These are phyloP conservation scores for Rhodotorula sp. DNA, from an alignment of 1,284 basidiomycete species.

Conservation along the genomic window DNA sequence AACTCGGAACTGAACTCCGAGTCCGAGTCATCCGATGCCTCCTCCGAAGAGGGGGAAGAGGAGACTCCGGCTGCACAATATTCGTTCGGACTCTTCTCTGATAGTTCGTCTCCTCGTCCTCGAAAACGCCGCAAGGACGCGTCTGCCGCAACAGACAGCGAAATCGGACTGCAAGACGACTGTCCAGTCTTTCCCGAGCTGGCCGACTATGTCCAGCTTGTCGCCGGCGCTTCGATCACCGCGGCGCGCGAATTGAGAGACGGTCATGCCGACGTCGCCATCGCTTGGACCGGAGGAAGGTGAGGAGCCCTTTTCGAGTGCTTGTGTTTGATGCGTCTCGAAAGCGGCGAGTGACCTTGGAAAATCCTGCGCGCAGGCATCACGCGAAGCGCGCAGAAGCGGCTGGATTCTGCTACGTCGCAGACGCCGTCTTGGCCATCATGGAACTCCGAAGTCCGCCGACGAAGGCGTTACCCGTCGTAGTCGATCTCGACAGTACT, in stretches of 20 bases:
- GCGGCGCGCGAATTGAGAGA: constrained; percentile 64
- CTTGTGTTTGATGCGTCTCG: neutral
- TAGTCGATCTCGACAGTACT: neutral
- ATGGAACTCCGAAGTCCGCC: constrained; percentile 48
- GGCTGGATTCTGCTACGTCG: constrained; percentile 90
- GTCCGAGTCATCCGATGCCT: constrained; percentile 39
- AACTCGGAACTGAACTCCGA: constrained; percentile 50
- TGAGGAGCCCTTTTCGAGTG: neutral
- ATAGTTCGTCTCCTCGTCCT: neutral
- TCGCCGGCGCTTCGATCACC: constrained; percentile 73
- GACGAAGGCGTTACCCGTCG: no score
- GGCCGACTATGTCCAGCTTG: constrained; percentile 64
- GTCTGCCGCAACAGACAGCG: constrained; percentile 13
- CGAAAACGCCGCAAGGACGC: constrained; percentile 39
- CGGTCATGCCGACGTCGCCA: constrained; percentile 61
- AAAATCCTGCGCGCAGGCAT: constrained; percentile 53
- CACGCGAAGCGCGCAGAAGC: constrained; percentile 71
- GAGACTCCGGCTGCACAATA: no score
- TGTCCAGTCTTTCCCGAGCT: constrained; percentile 73
- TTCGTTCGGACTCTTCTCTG: constrained; percentile 15
- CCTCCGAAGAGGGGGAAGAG: constrained; percentile 3
- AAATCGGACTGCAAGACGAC: constrained; percentile 61
- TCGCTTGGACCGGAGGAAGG: constrained; percentile 77
- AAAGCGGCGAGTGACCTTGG: no score
- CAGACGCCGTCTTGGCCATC: constrained; percentile 80